A percentile compares a stretch with the other conserved stretches of the same genome.
These are phyloP conservation scores for Fusarium compactum DNA, from an alignment of 2,329 filamentous ascomycete genomes.

Conservation along the genomic window DNA sequence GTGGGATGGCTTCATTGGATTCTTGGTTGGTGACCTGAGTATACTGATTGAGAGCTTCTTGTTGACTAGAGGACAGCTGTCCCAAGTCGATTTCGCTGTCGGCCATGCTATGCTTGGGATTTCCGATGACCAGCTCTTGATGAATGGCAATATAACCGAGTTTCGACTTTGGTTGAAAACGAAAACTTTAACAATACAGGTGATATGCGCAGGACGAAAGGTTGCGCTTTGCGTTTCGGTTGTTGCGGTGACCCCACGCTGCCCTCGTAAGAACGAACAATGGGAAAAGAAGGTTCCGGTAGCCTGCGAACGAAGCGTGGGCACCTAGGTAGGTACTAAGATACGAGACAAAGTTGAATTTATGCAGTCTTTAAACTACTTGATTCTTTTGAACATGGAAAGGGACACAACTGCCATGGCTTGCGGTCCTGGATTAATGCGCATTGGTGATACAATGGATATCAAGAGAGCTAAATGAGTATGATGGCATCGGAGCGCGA, in stretches of 20 bases:
- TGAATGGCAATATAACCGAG: neutral
- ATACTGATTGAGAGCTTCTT: slow-evolving; percentile 87
- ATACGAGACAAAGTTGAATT: neutral
- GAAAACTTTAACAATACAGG: neutral
- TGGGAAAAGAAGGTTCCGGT: neutral
- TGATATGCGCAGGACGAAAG: neutral
- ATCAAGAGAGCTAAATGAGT: slow-evolving; percentile 22
- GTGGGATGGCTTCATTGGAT: slow-evolving; percentile 77
- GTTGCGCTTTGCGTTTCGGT: slow-evolving; percentile 3
- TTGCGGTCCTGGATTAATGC: slow-evolving; percentile 8
- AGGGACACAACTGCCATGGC: neutral
- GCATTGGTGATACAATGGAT: slow-evolving; percentile 2
- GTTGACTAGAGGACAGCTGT: slow-evolving; percentile 81
- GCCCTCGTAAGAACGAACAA: slow-evolving; percentile 14
- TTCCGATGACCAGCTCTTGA: neutral
- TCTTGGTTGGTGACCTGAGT: slow-evolving; percentile 89
- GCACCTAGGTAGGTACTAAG: neutral
- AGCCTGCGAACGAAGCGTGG: neutral
- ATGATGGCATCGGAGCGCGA: slow-evolving; percentile 36
- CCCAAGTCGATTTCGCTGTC: slow-evolving; percentile 65
- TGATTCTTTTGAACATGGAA: neutral
- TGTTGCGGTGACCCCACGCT: slow-evolving; percentile 32
- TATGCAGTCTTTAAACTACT: neutral
- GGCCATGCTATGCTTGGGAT: slow-evolving; percentile 47
- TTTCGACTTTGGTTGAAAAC: neutral